Percentiles rank a stretch among this genome's conserved stretches.
phyloP scores from a whole-genome alignment of 2,329 filamentous ascomycete genomes.

The Alternaria postmessia region DNA sequence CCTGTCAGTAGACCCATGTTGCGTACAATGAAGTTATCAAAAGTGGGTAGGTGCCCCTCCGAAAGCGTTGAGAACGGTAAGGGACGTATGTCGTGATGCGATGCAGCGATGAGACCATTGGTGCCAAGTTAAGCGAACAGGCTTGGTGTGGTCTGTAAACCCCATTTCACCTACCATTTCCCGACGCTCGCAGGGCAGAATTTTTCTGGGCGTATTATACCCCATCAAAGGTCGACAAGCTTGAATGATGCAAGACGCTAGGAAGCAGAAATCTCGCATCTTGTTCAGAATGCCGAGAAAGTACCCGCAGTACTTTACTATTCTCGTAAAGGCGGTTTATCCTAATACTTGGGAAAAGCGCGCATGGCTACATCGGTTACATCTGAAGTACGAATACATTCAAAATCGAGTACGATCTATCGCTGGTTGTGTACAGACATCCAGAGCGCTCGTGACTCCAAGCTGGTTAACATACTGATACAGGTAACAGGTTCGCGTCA shows the following conservation, averaged over 20 bases:
- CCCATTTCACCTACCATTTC: neutral
- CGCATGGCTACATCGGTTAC: neutral
- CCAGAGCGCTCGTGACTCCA: no score
- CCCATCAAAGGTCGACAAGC: neutral
- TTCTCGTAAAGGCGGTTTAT: neutral
- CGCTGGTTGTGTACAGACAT: no score
- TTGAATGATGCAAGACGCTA: neutral
- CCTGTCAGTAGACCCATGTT: neutral
- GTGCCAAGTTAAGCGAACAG: constrained; percentile 1
- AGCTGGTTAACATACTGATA: no score
- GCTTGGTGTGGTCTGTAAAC: neutral
- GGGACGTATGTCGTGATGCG: constrained; percentile 18
- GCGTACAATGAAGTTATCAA: neutral
- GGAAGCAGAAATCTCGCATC: neutral
- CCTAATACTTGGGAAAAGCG: neutral
- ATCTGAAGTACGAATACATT: neutral
- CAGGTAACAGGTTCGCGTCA: no score
- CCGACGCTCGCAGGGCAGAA: neutral
- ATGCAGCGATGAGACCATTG: constrained; percentile 17
- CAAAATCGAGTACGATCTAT: no score
- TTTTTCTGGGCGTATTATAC: neutral
- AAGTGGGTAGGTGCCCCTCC: neutral
- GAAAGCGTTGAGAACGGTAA: constrained; percentile 2
- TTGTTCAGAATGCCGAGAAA: neutral
- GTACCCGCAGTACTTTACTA: neutral